Conservation (phyloP, 257 asterid genomes). For the Ilex aquifolium region DNA sequence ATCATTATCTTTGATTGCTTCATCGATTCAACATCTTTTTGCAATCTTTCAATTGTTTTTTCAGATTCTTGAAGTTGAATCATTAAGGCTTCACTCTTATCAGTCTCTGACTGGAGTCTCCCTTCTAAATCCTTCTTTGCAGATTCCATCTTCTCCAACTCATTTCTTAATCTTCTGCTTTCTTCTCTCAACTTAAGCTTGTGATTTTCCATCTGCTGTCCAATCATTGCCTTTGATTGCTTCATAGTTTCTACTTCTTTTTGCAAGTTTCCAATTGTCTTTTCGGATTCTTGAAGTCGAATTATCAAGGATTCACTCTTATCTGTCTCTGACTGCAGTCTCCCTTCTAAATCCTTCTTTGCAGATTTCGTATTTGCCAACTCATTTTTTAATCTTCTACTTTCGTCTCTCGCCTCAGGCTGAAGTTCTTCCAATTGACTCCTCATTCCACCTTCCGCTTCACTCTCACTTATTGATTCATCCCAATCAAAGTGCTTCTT, state of each 20-base stretch:
- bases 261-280: slow-evolving; percentile 28
- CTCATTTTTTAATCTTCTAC: slow-evolving; percentile 24
- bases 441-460: slow-evolving; percentile 38
- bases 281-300: slow-evolving; percentile 43
- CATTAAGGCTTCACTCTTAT: slow-evolving; percentile 27
- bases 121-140: slow-evolving; percentile 27
- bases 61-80: slow-evolving; percentile 43
- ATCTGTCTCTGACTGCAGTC: slow-evolving; percentile 30
- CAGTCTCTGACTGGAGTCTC: slow-evolving; percentile 31
- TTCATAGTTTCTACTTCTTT: slow-evolving; percentile 26
- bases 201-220: slow-evolving; percentile 26
- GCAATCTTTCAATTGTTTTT: slow-evolving; percentile 29
- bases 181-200: slow-evolving; percentile 17
- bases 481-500: slow-evolving; percentile 57
- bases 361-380: slow-evolving; percentile 22
- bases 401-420: slow-evolving; percentile 18
- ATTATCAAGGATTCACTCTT: slow-evolving; percentile 29
- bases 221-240: slow-evolving; percentile 29
- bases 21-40: slow-evolving; percentile 27
- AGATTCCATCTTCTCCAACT: slow-evolving; percentile 26
- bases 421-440: slow-evolving; percentile 29
- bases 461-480: slow-evolving; percentile 59
- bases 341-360: slow-evolving; percentile 27
- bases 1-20: slow-evolving; percentile 27
- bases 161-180: slow-evolving; percentile 19